A percentile compares a stretch with the other conserved stretches of the same genome.
Conservation (phyloP, 2,329 filamentous ascomycete genomes). For the Alternaria angustiovoidea region DNA sequence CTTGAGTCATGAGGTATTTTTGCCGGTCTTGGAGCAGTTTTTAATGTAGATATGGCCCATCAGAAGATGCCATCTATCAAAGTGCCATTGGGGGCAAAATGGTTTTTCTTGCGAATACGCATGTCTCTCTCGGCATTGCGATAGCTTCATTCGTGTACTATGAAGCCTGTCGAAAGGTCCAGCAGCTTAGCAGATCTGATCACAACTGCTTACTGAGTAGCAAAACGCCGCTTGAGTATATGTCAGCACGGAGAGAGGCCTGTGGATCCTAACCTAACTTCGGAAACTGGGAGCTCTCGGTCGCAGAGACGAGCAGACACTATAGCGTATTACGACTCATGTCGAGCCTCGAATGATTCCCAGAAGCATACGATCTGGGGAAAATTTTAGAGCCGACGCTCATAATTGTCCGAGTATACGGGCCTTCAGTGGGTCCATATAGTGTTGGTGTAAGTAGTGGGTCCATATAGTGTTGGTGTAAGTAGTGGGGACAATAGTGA, state of each 20-base stretch:
- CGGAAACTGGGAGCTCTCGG: background rate
- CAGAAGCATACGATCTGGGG: background rate
- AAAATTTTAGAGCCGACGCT: background rate
- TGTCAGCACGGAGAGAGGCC: background rate
- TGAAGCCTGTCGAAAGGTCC: background rate
- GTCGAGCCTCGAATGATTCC: background rate
- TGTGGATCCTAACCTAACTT: background rate
- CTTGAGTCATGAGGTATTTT: background rate
- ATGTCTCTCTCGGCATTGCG: rapidly evolving
- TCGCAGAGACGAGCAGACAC: background rate
- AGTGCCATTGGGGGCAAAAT: background rate
- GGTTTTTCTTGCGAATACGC: rapidly evolving
- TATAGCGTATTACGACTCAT: background rate
- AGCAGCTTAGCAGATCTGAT: background rate
- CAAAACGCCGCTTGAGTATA: background rate
- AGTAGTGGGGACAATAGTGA: slow-evolving; percentile 1
- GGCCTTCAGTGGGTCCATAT: slow-evolving; percentile 1
- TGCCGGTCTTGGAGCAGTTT: background rate
- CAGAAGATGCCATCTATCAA: background rate
- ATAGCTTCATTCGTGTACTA: background rate
- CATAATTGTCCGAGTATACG: background rate
- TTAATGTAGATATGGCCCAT: background rate
- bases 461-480: background rate
- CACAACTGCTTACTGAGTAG: background rate
- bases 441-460: background rate